A percentile compares a stretch with the other conserved stretches of the same genome.
Evolutionary conservation across 1,284 basidiomycete genomes (phyloP).

Genomic region (Crocinoboletus sp.): DNA sequence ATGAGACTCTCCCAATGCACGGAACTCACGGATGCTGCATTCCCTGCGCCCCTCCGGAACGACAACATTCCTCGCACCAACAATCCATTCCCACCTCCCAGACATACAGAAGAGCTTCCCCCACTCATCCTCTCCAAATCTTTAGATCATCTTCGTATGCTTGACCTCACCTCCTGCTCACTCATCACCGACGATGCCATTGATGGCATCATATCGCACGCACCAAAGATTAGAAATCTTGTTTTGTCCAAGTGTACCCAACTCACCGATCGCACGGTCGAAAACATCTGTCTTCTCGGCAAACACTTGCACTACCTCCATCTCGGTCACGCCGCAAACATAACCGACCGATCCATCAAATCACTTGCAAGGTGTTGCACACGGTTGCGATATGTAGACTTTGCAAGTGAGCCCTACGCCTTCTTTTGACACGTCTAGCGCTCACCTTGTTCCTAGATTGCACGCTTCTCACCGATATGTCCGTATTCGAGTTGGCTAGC

Average conservation of each 20-base stretch:
- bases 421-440: not conserved
- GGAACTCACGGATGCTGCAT: constrained; percentile 80
- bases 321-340: constrained; percentile 84
- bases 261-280: constrained; percentile 84
- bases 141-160: constrained; percentile 82
- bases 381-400: constrained; percentile 93
- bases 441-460: constrained; percentile 58
- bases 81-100: constrained; percentile 48
- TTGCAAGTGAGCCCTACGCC: constrained; percentile 72
- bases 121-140: constrained; percentile 56
- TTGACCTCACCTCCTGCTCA: constrained; percentile 86
- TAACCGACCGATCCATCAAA: constrained; percentile 89
- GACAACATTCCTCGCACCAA: constrained; percentile 38
- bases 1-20: constrained; percentile 81
- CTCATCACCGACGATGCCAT: constrained; percentile 86
- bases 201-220: constrained; percentile 85
- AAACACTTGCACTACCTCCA: constrained; percentile 95
- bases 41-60: constrained; percentile 63
- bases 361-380: constrained; percentile 86
- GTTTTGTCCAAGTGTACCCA: constrained; percentile 88
- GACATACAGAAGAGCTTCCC: constrained; percentile 44
- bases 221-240: constrained; percentile 89
- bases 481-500: constrained; percentile 86
- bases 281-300: constrained; percentile 84
- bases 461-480: constrained; percentile 85